phyloP scores from a whole-genome alignment of 2,329 filamentous ascomycete species.

The Penicillium occitanis region DNA sequence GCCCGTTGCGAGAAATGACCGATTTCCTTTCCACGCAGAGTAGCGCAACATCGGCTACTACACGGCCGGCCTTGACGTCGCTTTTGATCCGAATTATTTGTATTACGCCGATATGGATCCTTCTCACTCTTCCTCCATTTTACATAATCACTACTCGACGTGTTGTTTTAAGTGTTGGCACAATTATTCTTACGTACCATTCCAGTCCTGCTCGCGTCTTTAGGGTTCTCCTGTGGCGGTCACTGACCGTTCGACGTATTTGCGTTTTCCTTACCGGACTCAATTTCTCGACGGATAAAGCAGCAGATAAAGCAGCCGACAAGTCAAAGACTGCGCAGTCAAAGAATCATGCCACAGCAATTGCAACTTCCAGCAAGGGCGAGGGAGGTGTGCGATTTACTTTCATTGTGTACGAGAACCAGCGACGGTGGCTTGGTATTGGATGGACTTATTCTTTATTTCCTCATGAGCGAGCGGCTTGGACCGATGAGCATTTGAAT shows the following conservation, averaged over 20 bases:
- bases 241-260: conserved; percentile 67
- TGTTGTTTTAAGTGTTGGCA: conserved; percentile 81
- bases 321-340: conserved; percentile 33
- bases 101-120: conserved; percentile 83
- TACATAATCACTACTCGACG: conserved; percentile 83
- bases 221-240: conserved; percentile 87
- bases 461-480: conserved; percentile 82
- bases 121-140: conserved; percentile 76
- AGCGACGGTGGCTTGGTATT: conserved; percentile 88
- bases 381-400: conserved; percentile 89
- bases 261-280: conserved; percentile 77
- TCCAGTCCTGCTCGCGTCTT: conserved; percentile 81
- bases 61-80: conserved; percentile 81
- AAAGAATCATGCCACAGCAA: conserved; percentile 49
- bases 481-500: conserved; percentile 96
- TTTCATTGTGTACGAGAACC: conserved; percentile 95
- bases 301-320: conserved; percentile 21
- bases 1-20: conserved; percentile 83
- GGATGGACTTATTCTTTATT: conserved; percentile 94
- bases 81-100: conserved; percentile 86
- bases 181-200: conserved; percentile 86
- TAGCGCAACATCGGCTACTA: conserved; percentile 88
- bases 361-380: conserved; percentile 48
- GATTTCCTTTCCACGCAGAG: conserved; percentile 91
- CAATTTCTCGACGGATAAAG: conserved; percentile 57